Base-by-base conservation (phyloP, 805 yeast genomes). In the Hanseniaspora valbyensis region DNA sequence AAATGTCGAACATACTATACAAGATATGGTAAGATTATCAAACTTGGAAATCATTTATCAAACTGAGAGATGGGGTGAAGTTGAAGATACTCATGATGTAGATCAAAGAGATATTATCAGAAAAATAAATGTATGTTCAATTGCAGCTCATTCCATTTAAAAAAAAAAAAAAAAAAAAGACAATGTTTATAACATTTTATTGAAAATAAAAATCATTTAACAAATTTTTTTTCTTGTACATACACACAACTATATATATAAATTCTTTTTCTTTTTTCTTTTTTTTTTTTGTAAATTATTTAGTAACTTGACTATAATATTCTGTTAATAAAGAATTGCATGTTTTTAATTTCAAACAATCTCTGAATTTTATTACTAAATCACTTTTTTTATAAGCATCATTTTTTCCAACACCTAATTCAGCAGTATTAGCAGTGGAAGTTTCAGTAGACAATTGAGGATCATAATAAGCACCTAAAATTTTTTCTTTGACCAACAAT, bases 1-100 rank as follows among this genome's bases (percentile, higher is more conserved):
- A 40, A 57, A 62, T 9, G 55, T 68, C 26, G 64, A 68, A 49
- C 65, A 74, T 48, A 56, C 77, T 2, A 66, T 84, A 16, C 88
- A 82, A 49, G 84, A 86, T 54, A 73, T 90, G 36, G 82, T 89
- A 1, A 77, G 77, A 58, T 75, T 83, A 52, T 88, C 88, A 9
- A 80, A 83, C 52, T 70, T 92, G 58, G 99, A 92, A 61, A 80
- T 81, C 13, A 78, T 81, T 30, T 77, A 76, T 66, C 99, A 92
- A 67, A 84, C 95, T 32, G 79, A 78, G 21, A 75, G 80, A 60
- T 92, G 98, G 98, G 98, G 98, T 29, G 96, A 90, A 66, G 97
- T 90, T 22, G 97, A 92, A 67, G 98, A 92, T 61, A 87, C 97
- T 2, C 98, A 92, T 62, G 98, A 92, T 64, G 96, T 92, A n/a